Percentiles rank a stretch among this genome's conserved stretches.
Conservation (phyloP, 257 asterid species). For the Penstemon newberryi region DNA sequence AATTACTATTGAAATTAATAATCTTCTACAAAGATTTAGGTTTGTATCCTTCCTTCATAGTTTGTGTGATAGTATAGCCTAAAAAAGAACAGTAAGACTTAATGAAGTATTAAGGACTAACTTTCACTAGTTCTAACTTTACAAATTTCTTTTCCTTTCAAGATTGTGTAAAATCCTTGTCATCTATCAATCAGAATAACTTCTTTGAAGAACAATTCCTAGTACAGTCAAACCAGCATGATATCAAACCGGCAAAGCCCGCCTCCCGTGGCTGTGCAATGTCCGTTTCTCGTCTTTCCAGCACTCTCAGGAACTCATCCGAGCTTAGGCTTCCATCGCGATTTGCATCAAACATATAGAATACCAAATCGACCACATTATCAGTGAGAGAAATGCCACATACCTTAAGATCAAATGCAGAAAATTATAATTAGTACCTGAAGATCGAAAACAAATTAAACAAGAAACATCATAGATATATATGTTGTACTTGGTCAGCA, state of each 20-base stretch:
- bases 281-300: slow-evolving; percentile 58
- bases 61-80: too few species aligned
- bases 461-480: not conserved
- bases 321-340: slow-evolving; percentile 75
- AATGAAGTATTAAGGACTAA: too few species aligned
- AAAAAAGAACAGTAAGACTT: too few species aligned
- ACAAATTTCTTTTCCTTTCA: too few species aligned
- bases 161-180: too few species aligned
- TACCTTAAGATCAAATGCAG: slow-evolving; percentile 43
- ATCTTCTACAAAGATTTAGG: too few species aligned
- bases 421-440: slow-evolving; percentile 11
- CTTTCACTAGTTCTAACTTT: too few species aligned
- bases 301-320: slow-evolving; percentile 74
- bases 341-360: slow-evolving; percentile 66
- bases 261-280: slow-evolving; percentile 45
- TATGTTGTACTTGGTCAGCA: slow-evolving; percentile 53
- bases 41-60: too few species aligned
- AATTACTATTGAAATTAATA: too few species aligned
- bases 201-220: slow-evolving; percentile 46
- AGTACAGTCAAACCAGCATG: slow-evolving; percentile 63
- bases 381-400: slow-evolving; percentile 73
- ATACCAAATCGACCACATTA: slow-evolving; percentile 67
- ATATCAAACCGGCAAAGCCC: slow-evolving; percentile 50
- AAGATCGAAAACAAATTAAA: not conserved
- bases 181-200: slow-evolving; percentile 6